Evolutionary conservation across 331 rosid genomes (phyloP), one percentile per base, ranked within the genome.

Genomic region (Malus hybrid): DNA sequence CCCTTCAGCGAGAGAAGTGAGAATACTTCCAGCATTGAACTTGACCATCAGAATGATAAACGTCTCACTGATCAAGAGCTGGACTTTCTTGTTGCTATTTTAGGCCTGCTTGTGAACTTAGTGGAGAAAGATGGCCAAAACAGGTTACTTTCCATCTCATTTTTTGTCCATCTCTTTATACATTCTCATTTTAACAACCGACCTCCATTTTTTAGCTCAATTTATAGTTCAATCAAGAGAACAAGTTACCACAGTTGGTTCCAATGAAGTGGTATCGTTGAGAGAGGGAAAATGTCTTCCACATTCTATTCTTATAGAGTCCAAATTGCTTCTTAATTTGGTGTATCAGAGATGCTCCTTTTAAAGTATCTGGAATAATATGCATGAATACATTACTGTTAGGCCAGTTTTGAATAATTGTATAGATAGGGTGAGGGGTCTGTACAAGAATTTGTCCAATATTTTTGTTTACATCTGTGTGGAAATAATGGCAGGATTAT

Each of bases 51-150:
- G 70, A 59, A 44, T 79, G 90, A 90, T 68, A 89, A 52, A 61
- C 93, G 78, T 76, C 92, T 95, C 50, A 82, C 85, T 22, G 99
- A 95, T 88, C 85, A 89, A 5, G 99, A 95, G 84, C 83, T 89
- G 67, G 98, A 95, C 85, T 90, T 95, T 83, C 99, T 95, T 71
- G 99, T 95, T 70, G 98, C 99, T 44, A 95, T 95, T 79, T 82
- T 95, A 80, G 99, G 99, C 76, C 86, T 95, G 76, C 98, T 95
- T 77, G 98, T 95, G 79, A 95, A 95, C 85, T 88, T 95, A 81
- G 90, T 95, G 6, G 99, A 95, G 88, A 92, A 95, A 85, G 93
- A 95, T 79, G 80, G 91, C 60, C 89, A 79, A 48, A 95, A 95
- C 87, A 95, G 99, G 99, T 92, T 72, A 48, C 62, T 74, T 65